Conservation (phyloP, 2,329 filamentous ascomycete genomes). For the Thelonectria rubi region DNA sequence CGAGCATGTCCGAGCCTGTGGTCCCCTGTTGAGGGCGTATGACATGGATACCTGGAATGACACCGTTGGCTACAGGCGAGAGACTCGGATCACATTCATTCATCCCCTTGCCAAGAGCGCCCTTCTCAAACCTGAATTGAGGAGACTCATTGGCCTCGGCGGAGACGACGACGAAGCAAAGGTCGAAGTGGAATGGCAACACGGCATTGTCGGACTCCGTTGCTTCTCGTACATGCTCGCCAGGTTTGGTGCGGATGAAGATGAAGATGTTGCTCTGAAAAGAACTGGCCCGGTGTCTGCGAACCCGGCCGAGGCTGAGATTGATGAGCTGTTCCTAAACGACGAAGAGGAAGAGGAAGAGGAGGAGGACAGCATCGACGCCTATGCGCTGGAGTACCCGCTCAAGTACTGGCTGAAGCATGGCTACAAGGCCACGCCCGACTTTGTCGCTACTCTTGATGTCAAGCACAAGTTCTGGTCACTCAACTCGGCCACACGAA, state of each 20-base stretch:
- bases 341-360: constrained; percentile 8
- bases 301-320: constrained; percentile 20
- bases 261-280: constrained; percentile 10
- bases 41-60: constrained; percentile 17
- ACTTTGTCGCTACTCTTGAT: constrained; percentile 21
- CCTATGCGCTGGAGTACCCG: constrained; percentile 15
- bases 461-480: constrained; percentile 20
- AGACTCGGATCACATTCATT: constrained; percentile 19
- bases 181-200: constrained; percentile 24
- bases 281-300: constrained; percentile 1
- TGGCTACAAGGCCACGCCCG: constrained; percentile 14
- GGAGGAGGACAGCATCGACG: constrained; percentile 17
- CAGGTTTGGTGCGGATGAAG: constrained; percentile 15
- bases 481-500: constrained; percentile 11
- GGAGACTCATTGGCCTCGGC: constrained; percentile 16
- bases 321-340: constrained; percentile 21
- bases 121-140: constrained; percentile 15
- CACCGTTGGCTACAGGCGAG: constrained; percentile 8
- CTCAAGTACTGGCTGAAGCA: constrained; percentile 25
- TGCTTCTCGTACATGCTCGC: constrained; percentile 26
- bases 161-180: constrained; percentile 21
- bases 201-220: constrained; percentile 26
- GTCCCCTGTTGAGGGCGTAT: constrained; percentile 20
- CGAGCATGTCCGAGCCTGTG: constrained; percentile 20
- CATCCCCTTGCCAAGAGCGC: constrained; percentile 21